phyloP scores from a whole-genome alignment of 2,329 filamentous ascomycete genomes.

The Xylaria sp. region DNA sequence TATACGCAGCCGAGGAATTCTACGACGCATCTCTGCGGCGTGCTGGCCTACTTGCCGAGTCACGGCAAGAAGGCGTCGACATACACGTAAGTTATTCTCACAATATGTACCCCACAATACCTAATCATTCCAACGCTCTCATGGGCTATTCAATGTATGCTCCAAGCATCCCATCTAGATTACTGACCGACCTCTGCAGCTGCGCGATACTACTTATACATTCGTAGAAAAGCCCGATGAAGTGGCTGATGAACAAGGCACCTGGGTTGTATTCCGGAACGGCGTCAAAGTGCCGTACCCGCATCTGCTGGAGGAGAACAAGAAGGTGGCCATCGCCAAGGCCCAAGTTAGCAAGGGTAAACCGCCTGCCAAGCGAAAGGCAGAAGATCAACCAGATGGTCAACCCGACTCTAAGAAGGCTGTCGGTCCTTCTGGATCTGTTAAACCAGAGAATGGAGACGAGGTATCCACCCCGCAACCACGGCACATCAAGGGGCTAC shows the following conservation, averaged over 20 bases:
- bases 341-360: conserved; percentile 51
- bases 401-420: conserved; percentile 62
- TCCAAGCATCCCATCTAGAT: conserved; percentile 31
- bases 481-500: conserved; percentile 55
- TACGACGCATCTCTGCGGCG: conserved; percentile 47
- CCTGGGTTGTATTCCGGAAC: conserved; percentile 44
- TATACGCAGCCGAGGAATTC: conserved; percentile 47
- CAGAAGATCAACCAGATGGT: conserved; percentile 61
- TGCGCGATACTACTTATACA: conserved; percentile 45
- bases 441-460: conserved; percentile 46
- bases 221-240: conserved; percentile 44
- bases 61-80: conserved; percentile 43
- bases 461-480: conserved; percentile 50
- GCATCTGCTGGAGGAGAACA: conserved; percentile 51
- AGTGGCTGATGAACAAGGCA: conserved; percentile 43
- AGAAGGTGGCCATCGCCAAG: conserved; percentile 45
- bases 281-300: conserved; percentile 51
- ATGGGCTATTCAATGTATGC: conserved; percentile 7
- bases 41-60: conserved; percentile 44
- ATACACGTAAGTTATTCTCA: conserved; percentile 44
- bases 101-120: background rate
- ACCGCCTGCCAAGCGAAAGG: conserved; percentile 60
- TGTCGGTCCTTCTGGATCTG: conserved; percentile 49
- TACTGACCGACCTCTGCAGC: conserved; percentile 41
- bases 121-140: background rate